A percentile compares a stretch with the other conserved stretches of the same genome.
phyloP scores from a whole-genome alignment of 2,329 filamentous ascomycete genomes.

The Tolypocladium ophioglossoides region DNA sequence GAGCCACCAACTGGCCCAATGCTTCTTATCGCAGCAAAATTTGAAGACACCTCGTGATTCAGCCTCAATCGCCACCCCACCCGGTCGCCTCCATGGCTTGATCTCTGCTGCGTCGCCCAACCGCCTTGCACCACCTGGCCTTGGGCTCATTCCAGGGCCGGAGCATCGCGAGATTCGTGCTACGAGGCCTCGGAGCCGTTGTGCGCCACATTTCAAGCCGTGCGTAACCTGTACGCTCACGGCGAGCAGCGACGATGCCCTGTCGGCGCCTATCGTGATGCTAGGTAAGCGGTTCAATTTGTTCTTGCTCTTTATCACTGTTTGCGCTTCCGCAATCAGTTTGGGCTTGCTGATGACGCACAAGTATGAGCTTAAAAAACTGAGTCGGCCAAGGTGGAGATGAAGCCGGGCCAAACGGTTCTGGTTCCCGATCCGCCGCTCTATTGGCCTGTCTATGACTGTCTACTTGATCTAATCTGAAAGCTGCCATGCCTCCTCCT shows the following conservation, averaged over 20 bases:
- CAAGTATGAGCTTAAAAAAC: constrained; percentile 22
- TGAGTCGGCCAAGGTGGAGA: constrained; percentile 22
- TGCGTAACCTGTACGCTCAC: background rate
- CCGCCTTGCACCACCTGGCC: background rate
- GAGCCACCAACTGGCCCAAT: background rate
- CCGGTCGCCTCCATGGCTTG: background rate
- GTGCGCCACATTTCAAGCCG: background rate
- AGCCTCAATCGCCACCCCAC: background rate
- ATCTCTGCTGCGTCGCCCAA: background rate
- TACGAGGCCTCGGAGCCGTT: background rate
- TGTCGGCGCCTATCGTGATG: background rate
- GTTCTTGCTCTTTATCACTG: background rate
- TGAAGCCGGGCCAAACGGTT: constrained; percentile 39
- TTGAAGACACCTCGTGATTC: too few relatives aligned
- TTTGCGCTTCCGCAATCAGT: background rate
- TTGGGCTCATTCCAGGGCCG: background rate
- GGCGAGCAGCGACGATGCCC: background rate
- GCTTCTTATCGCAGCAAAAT: background rate
- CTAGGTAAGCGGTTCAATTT: background rate
- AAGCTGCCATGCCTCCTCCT: constrained; percentile 13
- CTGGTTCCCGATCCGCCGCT: constrained; percentile 31
- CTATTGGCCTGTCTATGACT: constrained; percentile 19
- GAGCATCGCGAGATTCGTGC: background rate
- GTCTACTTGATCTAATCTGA: constrained; percentile 60
- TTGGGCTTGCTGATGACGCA: constrained; percentile 16